Conservation (phyloP, 2,329 filamentous ascomycete species). For the Pestalotiopsis fici region DNA sequence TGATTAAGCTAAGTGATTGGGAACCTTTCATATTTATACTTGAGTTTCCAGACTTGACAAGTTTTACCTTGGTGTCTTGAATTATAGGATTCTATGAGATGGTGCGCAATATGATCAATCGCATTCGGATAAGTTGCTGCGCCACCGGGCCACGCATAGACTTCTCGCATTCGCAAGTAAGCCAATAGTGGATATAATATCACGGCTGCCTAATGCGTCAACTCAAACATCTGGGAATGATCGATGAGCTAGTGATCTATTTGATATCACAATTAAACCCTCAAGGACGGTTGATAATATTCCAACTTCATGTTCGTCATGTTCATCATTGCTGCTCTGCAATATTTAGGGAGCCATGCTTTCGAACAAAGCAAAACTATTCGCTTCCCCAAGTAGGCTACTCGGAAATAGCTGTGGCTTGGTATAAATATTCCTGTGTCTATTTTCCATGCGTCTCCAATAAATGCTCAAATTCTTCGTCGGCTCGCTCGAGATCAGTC, state of each 20-base stretch:
- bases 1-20: neutral
- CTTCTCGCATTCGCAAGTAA: neutral
- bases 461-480: conserved; percentile 5
- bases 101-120: neutral
- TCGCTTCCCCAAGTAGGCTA: neutral
- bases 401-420: neutral
- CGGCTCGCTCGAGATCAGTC: conserved; percentile 2
- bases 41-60: neutral
- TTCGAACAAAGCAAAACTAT: neutral
- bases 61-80: too few species aligned
- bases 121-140: neutral
- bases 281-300: neutral
- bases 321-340: too few species aligned
- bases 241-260: neutral
- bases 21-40: neutral
- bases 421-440: neutral
- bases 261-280: neutral
- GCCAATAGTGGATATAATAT: neutral
- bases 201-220: neutral
- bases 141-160: neutral
- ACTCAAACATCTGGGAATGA: too few species aligned
- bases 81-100: neutral
- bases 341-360: too few species aligned
- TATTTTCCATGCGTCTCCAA: neutral
- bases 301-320: too few species aligned